A percentile compares a stretch with the other conserved stretches of the same genome.
Conservation (phyloP, 2,329 filamentous ascomycete species). For the Stromatinia cepivora region DNA sequence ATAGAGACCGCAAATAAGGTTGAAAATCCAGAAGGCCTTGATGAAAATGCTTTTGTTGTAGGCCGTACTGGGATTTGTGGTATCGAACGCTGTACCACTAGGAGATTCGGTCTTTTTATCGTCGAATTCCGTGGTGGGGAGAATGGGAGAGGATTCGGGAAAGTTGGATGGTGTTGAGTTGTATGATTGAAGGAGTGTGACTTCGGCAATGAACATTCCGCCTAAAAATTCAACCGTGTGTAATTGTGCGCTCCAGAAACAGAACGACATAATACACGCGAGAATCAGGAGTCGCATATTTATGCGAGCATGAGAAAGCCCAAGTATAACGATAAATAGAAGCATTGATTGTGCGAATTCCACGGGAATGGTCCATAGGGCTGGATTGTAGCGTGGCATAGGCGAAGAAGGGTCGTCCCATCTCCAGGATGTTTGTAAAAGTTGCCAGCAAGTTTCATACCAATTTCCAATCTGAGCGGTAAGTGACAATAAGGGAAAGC, state of each 20-base stretch:
- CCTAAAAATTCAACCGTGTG: conserved; percentile 47
- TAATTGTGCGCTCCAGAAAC: conserved; percentile 35
- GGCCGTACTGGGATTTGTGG: conserved; percentile 18
- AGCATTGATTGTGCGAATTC: conserved; percentile 40
- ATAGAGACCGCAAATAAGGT: conserved; percentile 35
- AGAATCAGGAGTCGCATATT: conserved; percentile 35
- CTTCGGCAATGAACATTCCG: conserved; percentile 49
- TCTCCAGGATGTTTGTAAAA: conserved; percentile 34
- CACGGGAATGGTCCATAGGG: conserved; percentile 40
- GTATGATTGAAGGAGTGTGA: conserved; percentile 44
- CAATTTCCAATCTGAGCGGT: conserved; percentile 45
- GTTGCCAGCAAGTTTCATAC: conserved; percentile 46
- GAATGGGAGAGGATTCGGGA: conserved; percentile 16
- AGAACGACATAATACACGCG: conserved; percentile 32
- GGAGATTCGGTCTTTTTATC: conserved; percentile 29
- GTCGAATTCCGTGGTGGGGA: conserved; percentile 31
- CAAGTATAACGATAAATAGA: conserved; percentile 36
- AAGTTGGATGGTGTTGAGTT: not conserved
- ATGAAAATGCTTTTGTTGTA: conserved; percentile 17
- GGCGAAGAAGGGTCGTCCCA: conserved; percentile 28
- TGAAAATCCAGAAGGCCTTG: conserved; percentile 36
- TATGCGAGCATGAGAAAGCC: conserved; percentile 33
- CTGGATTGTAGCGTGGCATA: conserved; percentile 36
- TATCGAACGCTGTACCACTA: conserved; percentile 20
- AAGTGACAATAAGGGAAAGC: conserved; percentile 42